Evolutionary conservation across 495 filamentous ascomycete genomes (phyloP), one percentile per base, ranked within the genome.

Genomic region (Penicillium angulare): DNA sequence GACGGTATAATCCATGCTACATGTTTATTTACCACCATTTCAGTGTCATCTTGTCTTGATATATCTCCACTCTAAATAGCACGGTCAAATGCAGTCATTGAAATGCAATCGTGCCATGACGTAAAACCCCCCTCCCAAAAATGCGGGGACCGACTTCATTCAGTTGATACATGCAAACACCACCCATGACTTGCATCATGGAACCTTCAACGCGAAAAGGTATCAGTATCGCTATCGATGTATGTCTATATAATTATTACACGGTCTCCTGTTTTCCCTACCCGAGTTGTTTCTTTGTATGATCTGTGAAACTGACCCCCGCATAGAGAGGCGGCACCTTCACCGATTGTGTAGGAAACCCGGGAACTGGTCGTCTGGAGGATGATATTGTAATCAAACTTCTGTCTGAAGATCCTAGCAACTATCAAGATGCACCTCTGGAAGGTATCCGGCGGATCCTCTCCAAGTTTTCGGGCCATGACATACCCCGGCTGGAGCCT

Each of bases 401-500:
- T 0, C 78, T 93, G 3, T 91, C 87, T 7, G 86, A 89, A 50
- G 89, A 93, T 59, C 89, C 89, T 13, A 71, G 76, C 27, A 92
- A 92, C 68, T 93, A 93, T 59, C 64, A 77, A 18, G 89, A 93
- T 75, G 89, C 89, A 7, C 89, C 89, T 3, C 75, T 88, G 7
- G 89, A 93, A 67, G 92, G 87, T 29, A 96, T 96, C 61, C 81
- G 63, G 2, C 85, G 92, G 24, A 82, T 96, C 32, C 78, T 96
- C 64, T 85, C 86, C 31, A 83, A 79, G 49, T 89, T 95, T 61
- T 82, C 82, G 2, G 73, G 77, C 38, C 72, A 74, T 20, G 83
- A 89, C 24, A 87, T 92, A 7, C 85, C 87, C 1, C 81, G 89
- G 4, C 90, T 87, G n/a, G 74, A 87, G 63, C 74, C 86, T 0